Percentiles rank a stretch among this genome's conserved stretches.
Evolutionary conservation across 1,284 basidiomycete species (phyloP).

Genomic region (Ceratobasidium papillatum): DNA sequence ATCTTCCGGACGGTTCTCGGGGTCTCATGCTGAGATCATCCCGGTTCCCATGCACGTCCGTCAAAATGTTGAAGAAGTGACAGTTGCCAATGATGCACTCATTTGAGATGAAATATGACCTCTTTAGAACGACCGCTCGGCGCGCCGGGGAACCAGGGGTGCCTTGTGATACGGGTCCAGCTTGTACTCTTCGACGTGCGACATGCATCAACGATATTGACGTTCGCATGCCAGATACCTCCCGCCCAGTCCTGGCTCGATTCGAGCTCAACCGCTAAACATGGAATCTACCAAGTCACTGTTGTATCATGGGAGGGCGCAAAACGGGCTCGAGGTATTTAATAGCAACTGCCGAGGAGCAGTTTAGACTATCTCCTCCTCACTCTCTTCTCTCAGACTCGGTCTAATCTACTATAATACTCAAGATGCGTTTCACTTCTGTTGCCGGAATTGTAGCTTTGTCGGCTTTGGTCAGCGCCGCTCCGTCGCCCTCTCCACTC

Average conservation of each 20-base stretch:
- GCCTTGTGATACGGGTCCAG: not conserved
- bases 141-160: not conserved
- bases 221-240: not conserved
- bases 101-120: slow-evolving; percentile 7
- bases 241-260: not conserved
- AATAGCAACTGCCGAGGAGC: not conserved
- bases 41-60: not conserved
- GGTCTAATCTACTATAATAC: slow-evolving; percentile 1
- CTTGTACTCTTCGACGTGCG: not conserved
- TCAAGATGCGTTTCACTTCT: slow-evolving; percentile 12
- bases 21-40: not conserved
- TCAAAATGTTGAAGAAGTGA: slow-evolving; percentile 10
- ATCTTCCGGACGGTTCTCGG: not conserved
- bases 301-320: slow-evolving; percentile 7
- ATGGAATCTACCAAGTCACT: not conserved
- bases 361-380: not conserved
- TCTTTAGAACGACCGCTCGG: not conserved
- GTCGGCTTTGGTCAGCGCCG: not conserved
- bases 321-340: slow-evolving; percentile 14
- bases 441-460: not conserved
- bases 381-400: not conserved
- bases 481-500: not conserved
- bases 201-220: not conserved
- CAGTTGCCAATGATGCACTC: not conserved
- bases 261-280: not conserved